A percentile compares a stretch with the other conserved stretches of the same genome.
Conservation (phyloP, 2,329 filamentous ascomycete genomes). For the Ceratocystis papillata region DNA sequence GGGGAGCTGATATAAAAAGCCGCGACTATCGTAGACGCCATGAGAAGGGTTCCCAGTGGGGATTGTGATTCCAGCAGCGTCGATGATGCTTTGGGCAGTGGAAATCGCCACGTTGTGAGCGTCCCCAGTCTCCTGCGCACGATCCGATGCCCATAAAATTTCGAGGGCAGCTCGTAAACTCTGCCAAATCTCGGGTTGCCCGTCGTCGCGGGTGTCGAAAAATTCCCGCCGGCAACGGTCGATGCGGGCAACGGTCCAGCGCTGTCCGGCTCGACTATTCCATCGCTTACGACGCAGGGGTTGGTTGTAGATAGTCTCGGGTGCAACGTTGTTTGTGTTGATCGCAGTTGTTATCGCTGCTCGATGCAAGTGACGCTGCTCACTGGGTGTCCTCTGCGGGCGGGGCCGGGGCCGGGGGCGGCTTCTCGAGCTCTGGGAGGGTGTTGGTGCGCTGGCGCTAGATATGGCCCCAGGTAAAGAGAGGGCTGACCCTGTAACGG, state of each 20-base stretch:
- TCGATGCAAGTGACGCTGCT: neutral
- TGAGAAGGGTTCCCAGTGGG: slow-evolving; percentile 62
- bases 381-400: neutral
- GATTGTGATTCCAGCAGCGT: slow-evolving; percentile 64
- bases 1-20: slow-evolving; percentile 58
- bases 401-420: neutral
- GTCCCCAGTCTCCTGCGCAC: slow-evolving; percentile 32
- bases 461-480: neutral
- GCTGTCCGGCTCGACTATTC: slow-evolving; percentile 35
- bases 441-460: neutral
- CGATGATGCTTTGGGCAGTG: slow-evolving; percentile 70
- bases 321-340: neutral
- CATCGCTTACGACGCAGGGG: slow-evolving; percentile 57
- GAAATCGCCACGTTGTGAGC: slow-evolving; percentile 36
- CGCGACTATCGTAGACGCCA: slow-evolving; percentile 60
- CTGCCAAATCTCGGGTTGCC: slow-evolving; percentile 68
- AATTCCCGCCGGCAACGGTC: slow-evolving; percentile 66
- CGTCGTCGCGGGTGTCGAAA: slow-evolving; percentile 81
- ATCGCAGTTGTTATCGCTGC: neutral
- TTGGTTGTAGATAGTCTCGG: slow-evolving; percentile 44
- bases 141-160: slow-evolving; percentile 51
- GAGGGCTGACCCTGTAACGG: neutral
- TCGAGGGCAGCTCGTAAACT: slow-evolving; percentile 58
- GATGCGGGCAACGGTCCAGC: slow-evolving; percentile 60
- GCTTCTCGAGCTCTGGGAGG: neutral